These are phyloP conservation scores for Salix exigua DNA, from an alignment of 345 rosid species.

Conservation along the genomic window DNA sequence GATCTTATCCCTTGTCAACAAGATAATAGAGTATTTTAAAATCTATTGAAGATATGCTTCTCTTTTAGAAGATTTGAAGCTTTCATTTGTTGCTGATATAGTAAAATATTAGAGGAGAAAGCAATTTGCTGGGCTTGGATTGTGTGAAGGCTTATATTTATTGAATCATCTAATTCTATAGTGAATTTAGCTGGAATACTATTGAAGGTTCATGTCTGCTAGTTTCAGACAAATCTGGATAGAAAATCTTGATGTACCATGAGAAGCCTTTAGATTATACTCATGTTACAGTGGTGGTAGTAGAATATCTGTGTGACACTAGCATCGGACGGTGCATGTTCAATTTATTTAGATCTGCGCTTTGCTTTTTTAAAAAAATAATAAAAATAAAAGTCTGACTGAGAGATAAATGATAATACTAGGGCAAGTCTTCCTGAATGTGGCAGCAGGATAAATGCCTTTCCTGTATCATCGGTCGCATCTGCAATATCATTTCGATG, in stretches of 20 bases:
- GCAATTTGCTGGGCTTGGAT: conserved; percentile 17
- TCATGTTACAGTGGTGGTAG: not conserved
- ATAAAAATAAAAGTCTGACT: no score
- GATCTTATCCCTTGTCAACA: not conserved
- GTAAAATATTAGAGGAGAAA: not conserved
- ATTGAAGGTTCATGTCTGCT: conserved; percentile 21
- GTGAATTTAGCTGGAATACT: conserved; percentile 23
- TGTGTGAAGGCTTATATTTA: conserved; percentile 18
- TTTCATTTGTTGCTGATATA: not conserved
- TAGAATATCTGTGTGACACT: not conserved
- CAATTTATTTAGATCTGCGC: not conserved
- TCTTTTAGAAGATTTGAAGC: conserved; percentile 31
- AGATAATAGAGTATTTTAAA: conserved; percentile 1
- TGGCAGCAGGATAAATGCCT: not conserved
- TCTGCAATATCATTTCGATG: no score
- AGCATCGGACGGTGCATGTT: not conserved
- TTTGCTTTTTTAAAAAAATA: no score
- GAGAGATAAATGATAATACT: not conserved
- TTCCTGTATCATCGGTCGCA: not conserved
- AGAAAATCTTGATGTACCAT: not conserved
- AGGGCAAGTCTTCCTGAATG: not conserved
- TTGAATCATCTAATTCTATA: conserved; percentile 11
- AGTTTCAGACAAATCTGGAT: conserved; percentile 22
- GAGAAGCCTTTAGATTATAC: not conserved
- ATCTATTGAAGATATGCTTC: conserved; percentile 18